A percentile compares a stretch with the other conserved stretches of the same genome.
Evolutionary conservation across 1,139 yeast genomes (phyloP).

Genomic region (Petasospora fabianii): DNA sequence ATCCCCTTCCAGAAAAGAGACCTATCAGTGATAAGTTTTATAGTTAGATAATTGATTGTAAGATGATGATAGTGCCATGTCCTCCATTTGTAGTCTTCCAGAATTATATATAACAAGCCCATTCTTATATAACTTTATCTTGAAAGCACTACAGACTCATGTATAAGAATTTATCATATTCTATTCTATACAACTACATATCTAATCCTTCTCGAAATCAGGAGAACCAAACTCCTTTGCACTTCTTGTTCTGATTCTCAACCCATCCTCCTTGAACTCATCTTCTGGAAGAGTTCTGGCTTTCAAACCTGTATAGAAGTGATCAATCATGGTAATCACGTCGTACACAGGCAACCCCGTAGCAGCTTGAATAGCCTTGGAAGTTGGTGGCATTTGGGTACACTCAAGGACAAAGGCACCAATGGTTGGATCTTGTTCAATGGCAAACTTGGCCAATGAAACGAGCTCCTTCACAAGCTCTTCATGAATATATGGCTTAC

Average conservation of each 20-base stretch:
- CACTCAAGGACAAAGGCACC: slow-evolving; percentile 32
- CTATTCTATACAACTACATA: not conserved
- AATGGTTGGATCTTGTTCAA: slow-evolving; percentile 17
- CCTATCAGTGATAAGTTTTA: slow-evolving; percentile 27
- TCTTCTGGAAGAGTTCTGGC: slow-evolving; percentile 22
- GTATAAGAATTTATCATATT: too few relatives aligned
- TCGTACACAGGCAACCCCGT: slow-evolving; percentile 29
- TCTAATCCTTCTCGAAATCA: not conserved
- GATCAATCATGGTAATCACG: slow-evolving; percentile 29
- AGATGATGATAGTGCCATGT: too few relatives aligned
- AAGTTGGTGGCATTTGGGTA: slow-evolving; percentile 31
- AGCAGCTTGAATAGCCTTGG: slow-evolving; percentile 26
- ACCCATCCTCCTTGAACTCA: slow-evolving; percentile 20
- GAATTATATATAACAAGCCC: not conserved
- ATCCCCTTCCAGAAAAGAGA: slow-evolving; percentile 38
- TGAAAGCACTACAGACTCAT: not conserved
- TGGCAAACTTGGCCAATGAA: slow-evolving; percentile 18
- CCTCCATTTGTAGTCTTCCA: too few relatives aligned
- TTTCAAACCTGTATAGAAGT: slow-evolving; percentile 28
- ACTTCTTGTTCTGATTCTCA: slow-evolving; percentile 24
- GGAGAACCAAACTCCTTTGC: slow-evolving; percentile 17
- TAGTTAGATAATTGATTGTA: not conserved
- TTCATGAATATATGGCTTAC: slow-evolving; percentile 26
- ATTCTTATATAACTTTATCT: too few relatives aligned
- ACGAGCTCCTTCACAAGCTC: slow-evolving; percentile 29